Evolutionary conservation across 257 asterid genomes (phyloP).

Genomic region (Solanum chiquidenum): DNA sequence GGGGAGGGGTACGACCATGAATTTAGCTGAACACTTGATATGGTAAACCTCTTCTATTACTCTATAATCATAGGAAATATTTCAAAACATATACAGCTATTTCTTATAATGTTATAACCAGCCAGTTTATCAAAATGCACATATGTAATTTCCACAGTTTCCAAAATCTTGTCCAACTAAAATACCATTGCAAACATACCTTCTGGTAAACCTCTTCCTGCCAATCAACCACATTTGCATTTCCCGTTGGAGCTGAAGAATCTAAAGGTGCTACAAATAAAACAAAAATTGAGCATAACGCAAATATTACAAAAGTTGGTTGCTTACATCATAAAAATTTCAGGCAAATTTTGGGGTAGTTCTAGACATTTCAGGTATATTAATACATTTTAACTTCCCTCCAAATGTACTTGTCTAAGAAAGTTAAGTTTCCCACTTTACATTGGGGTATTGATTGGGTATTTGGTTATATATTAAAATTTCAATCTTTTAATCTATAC

Average conservation of each 20-base stretch:
- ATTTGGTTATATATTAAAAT: not conserved
- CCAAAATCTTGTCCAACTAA: not conserved
- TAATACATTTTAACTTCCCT: not conserved
- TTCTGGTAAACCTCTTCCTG: conserved; percentile 82
- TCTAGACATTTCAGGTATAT: not conserved
- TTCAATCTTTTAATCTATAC: not conserved
- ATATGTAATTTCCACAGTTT: not conserved
- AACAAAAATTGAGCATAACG: not conserved
- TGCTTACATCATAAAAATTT: not conserved
- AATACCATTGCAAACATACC: conserved; percentile 3
- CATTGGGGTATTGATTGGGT: not conserved
- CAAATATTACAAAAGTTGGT: not conserved
- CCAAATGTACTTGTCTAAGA: not conserved
- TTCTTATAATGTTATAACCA: no score
- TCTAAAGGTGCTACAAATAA: conserved; percentile 45
- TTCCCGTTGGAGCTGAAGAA: conserved; percentile 60
- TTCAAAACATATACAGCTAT: not conserved
- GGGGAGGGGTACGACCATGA: not conserved
- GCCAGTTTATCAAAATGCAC: not conserved
- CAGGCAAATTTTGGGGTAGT: not conserved
- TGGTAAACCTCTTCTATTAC: not conserved
- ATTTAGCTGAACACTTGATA: not conserved
- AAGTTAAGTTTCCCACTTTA: not conserved
- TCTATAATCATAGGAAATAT: not conserved
- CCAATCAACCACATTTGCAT: conserved; percentile 61